Conservation (phyloP, 257 asterid genomes). For the Capsicum pubescens region DNA sequence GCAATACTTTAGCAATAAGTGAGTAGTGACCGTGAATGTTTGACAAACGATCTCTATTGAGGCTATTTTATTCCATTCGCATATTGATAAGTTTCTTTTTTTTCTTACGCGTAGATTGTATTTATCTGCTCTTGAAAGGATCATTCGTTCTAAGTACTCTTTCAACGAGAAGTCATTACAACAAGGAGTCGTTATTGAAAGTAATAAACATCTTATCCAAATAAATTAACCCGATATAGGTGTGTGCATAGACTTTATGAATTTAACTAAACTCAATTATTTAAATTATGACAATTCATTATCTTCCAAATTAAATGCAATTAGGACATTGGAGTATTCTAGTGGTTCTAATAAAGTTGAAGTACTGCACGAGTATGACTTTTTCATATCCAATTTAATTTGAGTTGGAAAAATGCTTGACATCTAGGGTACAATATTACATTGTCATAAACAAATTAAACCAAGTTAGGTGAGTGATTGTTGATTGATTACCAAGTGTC, state of each 20-base stretch:
- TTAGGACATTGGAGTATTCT: neutral
- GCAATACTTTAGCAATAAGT: too few species aligned
- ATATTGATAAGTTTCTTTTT: too few species aligned
- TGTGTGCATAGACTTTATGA: neutral
- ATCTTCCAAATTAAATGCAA: slow-evolving; percentile 13
- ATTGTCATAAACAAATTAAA: neutral
- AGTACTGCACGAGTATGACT: neutral
- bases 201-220: too few species aligned
- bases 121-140: too few species aligned
- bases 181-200: too few species aligned
- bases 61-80: too few species aligned
- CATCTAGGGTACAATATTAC: neutral
- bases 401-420: neutral
- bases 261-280: neutral
- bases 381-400: neutral
- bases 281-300: neutral
- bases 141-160: too few species aligned
- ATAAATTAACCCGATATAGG: too few species aligned
- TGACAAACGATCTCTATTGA: too few species aligned
- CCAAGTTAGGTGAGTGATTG: slow-evolving; percentile 13
- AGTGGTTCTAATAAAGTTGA: neutral
- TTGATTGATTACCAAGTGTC: neutral
- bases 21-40: too few species aligned
- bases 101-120: too few species aligned
- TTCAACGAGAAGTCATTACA: too few species aligned